A percentile compares a stretch with the other conserved stretches of the same genome.
phyloP scores from a whole-genome alignment of 139 green algal genomes.

The Coelastrella sp. region DNA sequence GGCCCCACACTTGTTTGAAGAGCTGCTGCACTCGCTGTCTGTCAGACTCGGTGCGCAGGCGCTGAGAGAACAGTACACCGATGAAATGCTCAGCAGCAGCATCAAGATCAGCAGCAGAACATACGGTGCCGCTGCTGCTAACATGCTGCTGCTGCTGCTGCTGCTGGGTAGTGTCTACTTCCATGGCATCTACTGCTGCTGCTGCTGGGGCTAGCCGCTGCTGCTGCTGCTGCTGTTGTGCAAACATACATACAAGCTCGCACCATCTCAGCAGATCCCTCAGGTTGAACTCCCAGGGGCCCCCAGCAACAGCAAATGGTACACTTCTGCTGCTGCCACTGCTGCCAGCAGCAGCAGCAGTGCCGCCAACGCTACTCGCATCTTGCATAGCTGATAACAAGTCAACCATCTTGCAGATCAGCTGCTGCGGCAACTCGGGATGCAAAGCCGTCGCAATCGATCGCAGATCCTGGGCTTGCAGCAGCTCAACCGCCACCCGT shows the following conservation, averaged over 20 bases:
- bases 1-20: constrained; percentile 69
- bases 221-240: constrained; percentile 42
- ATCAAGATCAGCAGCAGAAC: constrained; percentile 56
- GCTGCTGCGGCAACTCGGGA: constrained; percentile 67
- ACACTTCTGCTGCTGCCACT: background rate
- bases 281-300: constrained; percentile 99
- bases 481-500: constrained; percentile 89
- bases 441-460: constrained; percentile 85
- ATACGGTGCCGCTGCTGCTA: background rate
- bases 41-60: constrained; percentile 84
- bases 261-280: constrained; percentile 98
- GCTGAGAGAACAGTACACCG: constrained; percentile 85
- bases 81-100: constrained; percentile 73
- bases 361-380: constrained; percentile 54
- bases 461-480: constrained; percentile 83
- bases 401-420: constrained; percentile 84
- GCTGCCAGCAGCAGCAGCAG: background rate
- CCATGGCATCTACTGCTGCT: constrained; percentile 19
- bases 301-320: constrained; percentile 81
- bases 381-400: constrained; percentile 82
- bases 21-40: constrained; percentile 63
- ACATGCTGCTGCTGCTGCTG: constrained; percentile 1
- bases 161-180: background rate
- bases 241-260: constrained; percentile 75
- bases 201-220: background rate